Conservation (phyloP, 2,329 filamentous ascomycete species). For the Myriosclerotinia scirpicola region DNA sequence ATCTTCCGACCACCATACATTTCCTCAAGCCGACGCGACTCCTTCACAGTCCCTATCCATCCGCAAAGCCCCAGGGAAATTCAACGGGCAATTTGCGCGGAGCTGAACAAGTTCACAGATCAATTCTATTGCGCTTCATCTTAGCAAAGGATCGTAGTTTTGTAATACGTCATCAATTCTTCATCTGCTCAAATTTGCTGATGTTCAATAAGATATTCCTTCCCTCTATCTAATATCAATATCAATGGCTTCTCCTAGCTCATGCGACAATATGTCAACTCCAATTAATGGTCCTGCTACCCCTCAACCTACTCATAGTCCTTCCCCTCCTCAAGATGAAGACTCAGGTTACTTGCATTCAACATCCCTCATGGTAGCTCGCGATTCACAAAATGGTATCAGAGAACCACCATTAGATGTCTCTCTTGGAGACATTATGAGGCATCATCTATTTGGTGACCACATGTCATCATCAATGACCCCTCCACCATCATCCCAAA, state of each 20-base stretch:
- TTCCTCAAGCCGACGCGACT: neutral
- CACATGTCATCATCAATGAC: constrained; percentile 20
- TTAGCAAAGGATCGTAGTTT: neutral
- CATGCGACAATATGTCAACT: constrained; percentile 31
- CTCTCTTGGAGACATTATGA: constrained; percentile 7
- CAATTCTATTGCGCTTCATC: neutral
- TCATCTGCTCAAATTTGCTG: constrained; percentile 10
- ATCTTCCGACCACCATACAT: neutral
- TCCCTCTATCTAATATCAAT: neutral
- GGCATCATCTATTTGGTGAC: neutral
- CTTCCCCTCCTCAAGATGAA: constrained; percentile 29
- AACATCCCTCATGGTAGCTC: constrained; percentile 27
- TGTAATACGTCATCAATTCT: constrained; percentile 1
- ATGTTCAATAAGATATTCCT: neutral
- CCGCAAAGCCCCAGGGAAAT: neutral
- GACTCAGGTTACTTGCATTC: constrained; percentile 26
- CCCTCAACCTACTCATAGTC: constrained; percentile 30
- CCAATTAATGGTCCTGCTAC: constrained; percentile 32
- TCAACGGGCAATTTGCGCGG: neutral
- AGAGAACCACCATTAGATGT: neutral
- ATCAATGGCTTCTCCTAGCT: constrained; percentile 35
- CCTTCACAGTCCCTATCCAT: neutral
- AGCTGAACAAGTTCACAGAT: neutral
- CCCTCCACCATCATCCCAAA: constrained; percentile 59
- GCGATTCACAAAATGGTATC: neutral